Base-by-base conservation (phyloP, 345 rosid species). In the Ricinus communis region DNA sequence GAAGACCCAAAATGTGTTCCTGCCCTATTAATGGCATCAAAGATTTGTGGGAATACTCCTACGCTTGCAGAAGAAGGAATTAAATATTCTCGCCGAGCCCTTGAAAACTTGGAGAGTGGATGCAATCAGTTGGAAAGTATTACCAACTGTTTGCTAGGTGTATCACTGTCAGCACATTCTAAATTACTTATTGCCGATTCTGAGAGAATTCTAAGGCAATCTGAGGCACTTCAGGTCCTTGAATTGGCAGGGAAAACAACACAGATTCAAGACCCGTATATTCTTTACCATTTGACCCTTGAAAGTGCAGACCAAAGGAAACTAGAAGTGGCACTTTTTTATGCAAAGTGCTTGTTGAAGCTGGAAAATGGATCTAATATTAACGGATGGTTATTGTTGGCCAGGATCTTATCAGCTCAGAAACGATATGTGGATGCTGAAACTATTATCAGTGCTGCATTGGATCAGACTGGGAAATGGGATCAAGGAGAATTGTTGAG, bases 261-360 rank as follows among this genome's bases (percentile, higher is more conserved):
- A 71, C 78, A 21, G 50, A 81, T 86, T 71, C 74, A 77, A 63
- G 87, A 87, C 66, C 74, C 86, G 8, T 77, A 80, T 53, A 82
- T 88, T 46, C 72, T 90, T 65, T 84, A 91, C 81, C 75, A 78
- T 76, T 91, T 91, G 47, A 79, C 90, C 31, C 58, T 90, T 36
- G 93, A 87, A 83, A 70, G 74, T 83, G 96, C 93, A 50, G 91
- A 88, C 75, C 93, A 88, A 83, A 84, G 97, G 82, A 91, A 87
- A 75, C 75, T 91, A 63, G 90, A 88, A 65, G 74, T 73, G 0
- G 93, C 97, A 2, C 79, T 82, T 62, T 58, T 43, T 45, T 85
- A 86, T 30, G 87, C 91, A 31, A 83, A 81, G 63, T 40, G 21
- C 15, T 81, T 77, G 65, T 76, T 90, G 73, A 83, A 83, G 47